These are phyloP conservation scores for Pouteria campechiana DNA, from an alignment of 179 eudicot species.

Conservation along the genomic window DNA sequence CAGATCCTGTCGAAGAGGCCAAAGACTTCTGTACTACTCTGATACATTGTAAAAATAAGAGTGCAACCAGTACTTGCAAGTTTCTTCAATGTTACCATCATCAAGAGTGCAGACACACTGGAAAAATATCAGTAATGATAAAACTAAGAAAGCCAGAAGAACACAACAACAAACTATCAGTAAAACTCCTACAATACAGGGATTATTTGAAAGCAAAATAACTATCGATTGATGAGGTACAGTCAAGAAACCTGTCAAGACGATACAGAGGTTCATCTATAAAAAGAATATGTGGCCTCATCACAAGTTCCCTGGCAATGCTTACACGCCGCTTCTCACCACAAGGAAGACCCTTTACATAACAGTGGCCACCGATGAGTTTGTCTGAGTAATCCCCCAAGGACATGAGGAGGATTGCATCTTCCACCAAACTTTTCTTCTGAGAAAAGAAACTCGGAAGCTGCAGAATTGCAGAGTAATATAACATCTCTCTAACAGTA, in stretches of 20 bases:
- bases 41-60: conserved; percentile 80
- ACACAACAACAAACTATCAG: no score
- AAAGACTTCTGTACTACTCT: conserved; percentile 99
- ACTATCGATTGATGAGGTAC: no score
- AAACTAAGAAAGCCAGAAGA: not conserved
- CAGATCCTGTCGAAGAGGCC: conserved; percentile 97
- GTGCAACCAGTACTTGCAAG: conserved; percentile 95
- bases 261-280: conserved; percentile 98
- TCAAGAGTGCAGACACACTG: conserved; percentile 95
- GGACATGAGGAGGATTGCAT: conserved; percentile 88
- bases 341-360: conserved; percentile 83
- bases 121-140: conserved; percentile 1
- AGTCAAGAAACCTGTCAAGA: conserved; percentile 71
- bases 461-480: conserved; percentile 94
- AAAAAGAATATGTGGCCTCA: conserved; percentile 80
- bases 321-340: conserved; percentile 93
- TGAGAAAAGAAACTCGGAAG: conserved; percentile 85
- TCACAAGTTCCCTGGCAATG: conserved; percentile 96
- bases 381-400: conserved; percentile 87
- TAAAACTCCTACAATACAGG: no score
- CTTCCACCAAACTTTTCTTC: conserved; percentile 77
- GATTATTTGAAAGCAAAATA: no score
- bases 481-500: conserved; percentile 90
- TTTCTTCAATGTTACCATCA: conserved; percentile 99
- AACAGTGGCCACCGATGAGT: conserved; percentile 95